Evolutionary conservation across 2,329 filamentous ascomycete genomes (phyloP).

Genomic region (Ophiostoma novo-ulmi): DNA sequence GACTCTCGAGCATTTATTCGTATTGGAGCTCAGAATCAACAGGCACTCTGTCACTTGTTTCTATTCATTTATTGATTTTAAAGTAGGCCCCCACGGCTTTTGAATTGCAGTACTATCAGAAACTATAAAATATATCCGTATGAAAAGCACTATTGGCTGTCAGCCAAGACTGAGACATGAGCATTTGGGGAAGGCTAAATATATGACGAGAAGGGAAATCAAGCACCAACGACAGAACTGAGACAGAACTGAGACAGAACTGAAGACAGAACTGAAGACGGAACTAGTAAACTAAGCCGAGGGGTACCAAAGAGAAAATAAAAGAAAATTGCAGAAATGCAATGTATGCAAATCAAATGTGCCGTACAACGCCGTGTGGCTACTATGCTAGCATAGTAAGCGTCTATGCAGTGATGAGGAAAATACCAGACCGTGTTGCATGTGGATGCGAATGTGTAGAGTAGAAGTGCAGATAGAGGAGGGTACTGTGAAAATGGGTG

Average conservation of each 20-base stretch:
- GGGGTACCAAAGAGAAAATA: not conserved
- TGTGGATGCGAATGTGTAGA: constrained; percentile 2
- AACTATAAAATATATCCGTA: not conserved
- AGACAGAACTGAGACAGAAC: not conserved
- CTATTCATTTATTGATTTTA: not conserved
- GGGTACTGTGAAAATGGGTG: not conserved
- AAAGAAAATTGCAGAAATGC: not conserved
- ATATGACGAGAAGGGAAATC: not conserved
- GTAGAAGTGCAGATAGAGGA: not conserved
- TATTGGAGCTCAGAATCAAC: too few relatives aligned
- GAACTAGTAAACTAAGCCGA: not conserved
- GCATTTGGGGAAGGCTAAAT: not conserved
- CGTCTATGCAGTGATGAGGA: not conserved
- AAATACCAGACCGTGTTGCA: not conserved
- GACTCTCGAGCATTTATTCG: not conserved
- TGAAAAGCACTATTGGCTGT: not conserved
- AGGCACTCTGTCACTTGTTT: not conserved
- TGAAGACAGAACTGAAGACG: not conserved
- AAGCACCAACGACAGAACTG: not conserved
- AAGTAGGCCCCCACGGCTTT: not conserved
- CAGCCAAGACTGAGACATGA: not conserved
- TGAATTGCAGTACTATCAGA: not conserved
- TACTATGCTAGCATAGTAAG: not conserved
- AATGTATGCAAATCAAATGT: not conserved
- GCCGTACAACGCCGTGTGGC: not conserved